These are phyloP conservation scores for Neckera pumila DNA, from an alignment of 225 moss, liverwort and hornwort genomes.

Conservation along the genomic window DNA sequence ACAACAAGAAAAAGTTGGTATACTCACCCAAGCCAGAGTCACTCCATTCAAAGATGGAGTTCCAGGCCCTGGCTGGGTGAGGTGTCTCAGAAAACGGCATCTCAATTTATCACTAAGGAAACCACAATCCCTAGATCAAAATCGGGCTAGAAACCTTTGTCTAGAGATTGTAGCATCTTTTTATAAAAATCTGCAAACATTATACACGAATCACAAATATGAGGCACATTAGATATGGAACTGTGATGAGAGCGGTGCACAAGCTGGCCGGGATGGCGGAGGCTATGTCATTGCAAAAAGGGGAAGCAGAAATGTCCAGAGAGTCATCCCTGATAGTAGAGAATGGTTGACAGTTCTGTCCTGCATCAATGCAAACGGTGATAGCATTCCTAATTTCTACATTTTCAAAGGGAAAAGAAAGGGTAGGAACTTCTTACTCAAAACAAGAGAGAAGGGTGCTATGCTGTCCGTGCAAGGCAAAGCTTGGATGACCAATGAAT, in stretches of 20 bases:
- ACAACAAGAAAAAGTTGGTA: background rate
- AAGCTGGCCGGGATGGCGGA: background rate
- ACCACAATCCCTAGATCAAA: background rate
- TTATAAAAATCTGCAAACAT: background rate
- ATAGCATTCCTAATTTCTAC: too few relatives aligned
- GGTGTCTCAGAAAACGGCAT: background rate
- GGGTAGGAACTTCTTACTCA: rapidly evolving
- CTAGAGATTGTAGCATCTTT: background rate
- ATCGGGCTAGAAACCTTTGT: background rate
- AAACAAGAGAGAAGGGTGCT: background rate
- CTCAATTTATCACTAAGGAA: background rate
- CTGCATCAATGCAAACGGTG: too few relatives aligned
- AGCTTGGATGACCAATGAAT: too few relatives aligned
- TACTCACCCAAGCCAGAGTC: background rate
- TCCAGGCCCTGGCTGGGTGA: background rate
- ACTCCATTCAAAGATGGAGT: background rate
- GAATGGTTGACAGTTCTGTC: too few relatives aligned
- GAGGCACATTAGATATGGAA: background rate
- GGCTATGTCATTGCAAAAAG: background rate
- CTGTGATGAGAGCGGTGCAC: background rate
- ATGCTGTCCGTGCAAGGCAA: too few relatives aligned
- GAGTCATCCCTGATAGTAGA: background rate
- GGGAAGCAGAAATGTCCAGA: background rate
- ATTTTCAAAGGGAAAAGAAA: background rate
- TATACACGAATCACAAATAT: background rate